Base-by-base conservation (phyloP, 2,329 filamentous ascomycete species). In the Aspergillus sp. region DNA sequence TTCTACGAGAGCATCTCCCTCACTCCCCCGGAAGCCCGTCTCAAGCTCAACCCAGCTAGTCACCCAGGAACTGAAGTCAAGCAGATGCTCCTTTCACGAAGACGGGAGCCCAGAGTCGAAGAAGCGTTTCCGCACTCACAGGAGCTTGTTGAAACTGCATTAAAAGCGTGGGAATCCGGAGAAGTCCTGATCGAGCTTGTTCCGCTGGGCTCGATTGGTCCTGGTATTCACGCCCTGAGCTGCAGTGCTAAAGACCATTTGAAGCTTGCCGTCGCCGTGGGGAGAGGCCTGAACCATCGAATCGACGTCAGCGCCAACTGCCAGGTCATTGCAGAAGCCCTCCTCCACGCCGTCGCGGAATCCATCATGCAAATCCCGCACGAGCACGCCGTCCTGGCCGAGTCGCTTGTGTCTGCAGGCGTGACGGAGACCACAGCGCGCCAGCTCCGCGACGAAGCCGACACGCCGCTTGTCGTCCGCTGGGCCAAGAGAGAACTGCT, bases 401-500 rank as follows among this genome's bases (percentile, higher is more conserved):
- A 72, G 44, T 70, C 67, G 6, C 68, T 76, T 12, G 64, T 76
- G 19, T 68, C 67, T 2, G 66, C 65, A 9, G 70, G 67, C 17
- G 62, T 76, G 47, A 72, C 68, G 5, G 69, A 76, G 56, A 74
- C 67, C 46, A 73, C 69, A 57, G 66, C 64, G 21, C 66, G 62
- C 33, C 70, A 70, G 55, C 76, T 68, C 57, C 69, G 57, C 58
- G 75, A 70, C 11, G 71, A 75, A 41, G 59, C 65, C 6, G 73
- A 79, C 49, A 70, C 75, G 25, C 64, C 73, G 6, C 68, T 72
- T 4, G 76, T 78, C 41, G 74, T 70, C 56, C 57, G 70, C 56
- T 76, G 70, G 73, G 72, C 75, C 41, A 77, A 76, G 51, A 77
- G 72, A 64, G 77, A 82, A n/a, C 66, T 81, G 1, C 67, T 84